These are phyloP conservation scores for Selaginella tamariscina DNA, from an alignment of 75 land plant species.

Conservation along the genomic window DNA sequence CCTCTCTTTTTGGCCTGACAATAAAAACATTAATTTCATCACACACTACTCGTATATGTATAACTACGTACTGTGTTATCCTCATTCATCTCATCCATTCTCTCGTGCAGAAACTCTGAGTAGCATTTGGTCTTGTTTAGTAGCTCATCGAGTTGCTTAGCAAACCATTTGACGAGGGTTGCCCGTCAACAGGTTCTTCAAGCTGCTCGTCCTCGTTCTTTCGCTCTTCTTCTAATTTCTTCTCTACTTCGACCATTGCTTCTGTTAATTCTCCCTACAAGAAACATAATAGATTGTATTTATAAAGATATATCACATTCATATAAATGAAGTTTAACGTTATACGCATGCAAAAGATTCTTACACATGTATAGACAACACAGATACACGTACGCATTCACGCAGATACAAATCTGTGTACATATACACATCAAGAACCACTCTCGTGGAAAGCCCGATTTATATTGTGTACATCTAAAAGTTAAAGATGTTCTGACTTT, in stretches of 20 bases:
- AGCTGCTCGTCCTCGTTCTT: constrained; percentile 19
- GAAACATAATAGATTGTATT: background rate
- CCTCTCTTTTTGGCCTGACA: background rate
- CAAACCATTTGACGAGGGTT: constrained; percentile 13
- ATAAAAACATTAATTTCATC: background rate
- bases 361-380: too few relatives aligned
- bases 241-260: constrained; percentile 55
- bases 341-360: too few relatives aligned
- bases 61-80: constrained; percentile 17
- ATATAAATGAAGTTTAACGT: too few relatives aligned
- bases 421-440: too few relatives aligned
- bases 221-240: constrained; percentile 39
- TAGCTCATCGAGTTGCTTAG: constrained; percentile 74
- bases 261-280: constrained; percentile 19
- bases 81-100: constrained; percentile 68
- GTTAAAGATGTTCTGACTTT: too few relatives aligned
- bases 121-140: constrained; percentile 70
- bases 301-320: too few relatives aligned
- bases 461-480: too few relatives aligned
- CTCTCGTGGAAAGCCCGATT: too few relatives aligned
- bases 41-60: background rate
- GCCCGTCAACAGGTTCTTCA: constrained; percentile 1
- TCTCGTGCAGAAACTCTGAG: constrained; percentile 72
- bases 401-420: too few relatives aligned
- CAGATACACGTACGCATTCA: too few relatives aligned